Percentiles rank a stretch among this genome's conserved stretches.
Evolutionary conservation across 2,329 filamentous ascomycete genomes (phyloP).

Genomic region (Fusarium oxysporum): DNA sequence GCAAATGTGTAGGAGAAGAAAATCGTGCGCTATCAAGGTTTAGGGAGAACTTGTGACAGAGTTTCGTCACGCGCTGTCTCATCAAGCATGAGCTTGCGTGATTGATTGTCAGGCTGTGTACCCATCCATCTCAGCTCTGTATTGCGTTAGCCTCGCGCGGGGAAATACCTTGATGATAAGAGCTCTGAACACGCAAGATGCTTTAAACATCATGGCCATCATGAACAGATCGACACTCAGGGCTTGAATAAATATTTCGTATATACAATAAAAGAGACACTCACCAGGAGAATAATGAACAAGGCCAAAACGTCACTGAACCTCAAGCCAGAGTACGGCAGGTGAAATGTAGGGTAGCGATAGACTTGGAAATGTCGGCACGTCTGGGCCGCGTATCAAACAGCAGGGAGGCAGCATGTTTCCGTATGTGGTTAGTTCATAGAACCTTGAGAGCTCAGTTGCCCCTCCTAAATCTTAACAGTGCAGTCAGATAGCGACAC

Average conservation of each 20-base stretch:
- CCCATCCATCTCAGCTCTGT: not conserved
- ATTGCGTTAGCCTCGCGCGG: constrained; percentile 13
- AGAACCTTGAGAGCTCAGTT: not conserved
- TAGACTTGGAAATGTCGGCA: not conserved
- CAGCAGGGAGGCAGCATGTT: not conserved
- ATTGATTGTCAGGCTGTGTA: not conserved
- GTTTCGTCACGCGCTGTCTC: constrained; percentile 31
- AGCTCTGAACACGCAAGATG: not conserved
- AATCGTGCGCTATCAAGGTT: not conserved
- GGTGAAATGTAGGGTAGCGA: not conserved
- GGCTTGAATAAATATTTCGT: not conserved
- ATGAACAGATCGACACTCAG: not conserved
- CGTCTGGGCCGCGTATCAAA: not conserved
- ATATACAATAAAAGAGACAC: not conserved
- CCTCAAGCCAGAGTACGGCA: not conserved
- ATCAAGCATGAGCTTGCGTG: constrained; percentile 24
- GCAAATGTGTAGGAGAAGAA: too few species aligned
- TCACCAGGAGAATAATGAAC: not conserved
- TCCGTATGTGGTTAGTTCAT: not conserved
- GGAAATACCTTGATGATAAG: constrained; percentile 20
- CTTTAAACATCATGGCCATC: not conserved
- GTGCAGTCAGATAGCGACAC: not conserved
- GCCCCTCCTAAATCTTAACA: not conserved
- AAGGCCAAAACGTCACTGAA: not conserved
- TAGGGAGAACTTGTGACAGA: not conserved